A percentile compares a stretch with the other conserved stretches of the same genome.
These are phyloP conservation scores for Candida caryicola DNA, from an alignment of 805 yeast species.

Conservation along the genomic window DNA sequence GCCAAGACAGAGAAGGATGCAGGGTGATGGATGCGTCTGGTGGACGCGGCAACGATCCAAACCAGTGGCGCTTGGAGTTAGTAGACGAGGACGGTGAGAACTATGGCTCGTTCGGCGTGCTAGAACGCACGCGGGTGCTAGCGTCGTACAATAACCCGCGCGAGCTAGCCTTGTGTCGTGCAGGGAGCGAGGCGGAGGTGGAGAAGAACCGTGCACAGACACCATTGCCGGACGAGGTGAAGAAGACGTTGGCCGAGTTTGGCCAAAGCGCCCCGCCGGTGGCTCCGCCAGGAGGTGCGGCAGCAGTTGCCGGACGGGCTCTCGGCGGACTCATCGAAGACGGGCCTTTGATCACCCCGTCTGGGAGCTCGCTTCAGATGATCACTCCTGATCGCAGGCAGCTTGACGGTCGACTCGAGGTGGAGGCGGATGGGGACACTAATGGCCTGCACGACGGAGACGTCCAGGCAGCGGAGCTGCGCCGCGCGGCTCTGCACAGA, in stretches of 20 bases:
- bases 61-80: conserved; percentile 71
- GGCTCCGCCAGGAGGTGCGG: too few species aligned
- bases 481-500: too few species aligned
- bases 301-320: too few species aligned
- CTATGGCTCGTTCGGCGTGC: conserved; percentile 87
- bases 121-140: conserved; percentile 65
- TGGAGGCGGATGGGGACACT: not conserved
- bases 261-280: not conserved
- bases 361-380: conserved; percentile 9
- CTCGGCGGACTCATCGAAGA: not conserved
- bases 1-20: not conserved
- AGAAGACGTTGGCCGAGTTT: conserved; percentile 1
- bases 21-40: not conserved
- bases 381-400: not conserved
- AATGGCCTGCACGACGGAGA: too few species aligned
- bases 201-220: conserved; percentile 48
- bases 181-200: conserved; percentile 44
- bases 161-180: conserved; percentile 75
- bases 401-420: not conserved
- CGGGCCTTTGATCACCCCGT: too few species aligned
- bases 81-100: conserved; percentile 94
- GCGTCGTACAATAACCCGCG: conserved; percentile 71
- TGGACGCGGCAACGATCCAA: conserved; percentile 40
- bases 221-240: conserved; percentile 51
- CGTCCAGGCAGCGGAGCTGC: not conserved